Base-by-base conservation (phyloP, 495 filamentous ascomycete genomes). In the Elasticomyces elasticus region DNA sequence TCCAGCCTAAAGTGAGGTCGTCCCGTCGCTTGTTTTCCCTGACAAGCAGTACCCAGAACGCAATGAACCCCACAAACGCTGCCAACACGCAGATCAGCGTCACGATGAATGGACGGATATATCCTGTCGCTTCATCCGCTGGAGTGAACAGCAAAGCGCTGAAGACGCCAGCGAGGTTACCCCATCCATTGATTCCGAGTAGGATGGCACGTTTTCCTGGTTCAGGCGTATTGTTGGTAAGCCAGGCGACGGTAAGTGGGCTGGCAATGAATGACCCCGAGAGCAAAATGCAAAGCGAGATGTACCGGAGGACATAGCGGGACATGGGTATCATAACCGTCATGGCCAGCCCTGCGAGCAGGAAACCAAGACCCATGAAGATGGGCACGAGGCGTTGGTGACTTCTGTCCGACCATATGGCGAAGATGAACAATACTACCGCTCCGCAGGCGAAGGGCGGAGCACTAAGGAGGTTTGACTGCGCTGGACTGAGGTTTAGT, bases 131-230 rank as follows among this genome's bases (percentile, higher is more conserved):
- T 5, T 59, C 59, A 46, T 76, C 79, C 40, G 58, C 61, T 0
- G 75, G 75, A 30, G 58, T 66, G 62, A 74, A 81, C 0, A 82
- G 60, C 38, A 70, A 54, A 5, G 71, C 65, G 10, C 67, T 67
- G 41, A 81, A 59, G 6, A 80, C 66, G 23, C 79, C 79, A 0
- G 78, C 79, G 6, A 80, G 61, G 48, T 81, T 81, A 1, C 79
- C 79, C 70, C 71, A 80, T 9, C 79, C 79, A 52, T 81, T 81
- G 52, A 82, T 72, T 0, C 79, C 79, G 23, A 82, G 68, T 23
- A 79, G 63, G 2, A 80, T 61, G 0, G 75, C 67, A 0, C 79
- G 68, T 59, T 80, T 80, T 7, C 78, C 76, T 13, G 73, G 73
- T 38, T 71, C 70, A 23, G 71, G 66, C 6, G 71, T 82, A 56